Evolutionary conservation across 768 basidiomycete species (phyloP), one percentile per base, ranked within the genome.

Genomic region (Mycena venus): DNA sequence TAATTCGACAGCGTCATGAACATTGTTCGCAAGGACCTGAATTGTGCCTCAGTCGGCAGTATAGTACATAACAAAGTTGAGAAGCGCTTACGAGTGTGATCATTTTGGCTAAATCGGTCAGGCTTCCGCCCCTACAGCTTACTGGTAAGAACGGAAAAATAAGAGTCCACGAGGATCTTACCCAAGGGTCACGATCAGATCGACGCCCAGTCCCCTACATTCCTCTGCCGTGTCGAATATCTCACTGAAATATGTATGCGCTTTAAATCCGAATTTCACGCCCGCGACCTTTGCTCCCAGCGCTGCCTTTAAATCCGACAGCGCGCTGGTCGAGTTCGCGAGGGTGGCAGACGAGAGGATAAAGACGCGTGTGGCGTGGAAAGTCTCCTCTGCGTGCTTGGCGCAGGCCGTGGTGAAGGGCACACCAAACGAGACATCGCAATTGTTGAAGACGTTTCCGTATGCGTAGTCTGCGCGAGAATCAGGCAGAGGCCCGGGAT

Each of bases 241-340:
- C 15, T 69, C 68, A 32, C 58, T 69, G 31, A 69, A 69, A 27
- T 60, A 60, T 2, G 68, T 69, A 17, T 69, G 58, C 17, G 58
- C 40, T 25, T 15, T n/a, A 7, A 69, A 51, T 6, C 68, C 67
- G 29, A 27, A 29, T 27, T 68, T 59, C 25, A 59, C 44, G 10
- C 15, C 38, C 19, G 42, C 68, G 10, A 69, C 58, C 31, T 69
- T 60, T 17, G 23, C 25, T n/a, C 51, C 65, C 36, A 68, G 38
- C 2, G 53, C 55, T 11, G 58, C 59, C 32, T 38, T 31, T n/a
- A 70, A 32, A 38, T 70, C 68, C 0, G 29, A 25, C 3, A 70
- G 32, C 42, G 49, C 60, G 27, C 59, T 40, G 25, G 68, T 70
- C 23, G 59, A 32, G 12, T 29, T 25, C 25, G 68, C 68, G 15